Evolutionary conservation across 2,329 filamentous ascomycete genomes (phyloP).

Genomic region (Cladosporium velox): DNA sequence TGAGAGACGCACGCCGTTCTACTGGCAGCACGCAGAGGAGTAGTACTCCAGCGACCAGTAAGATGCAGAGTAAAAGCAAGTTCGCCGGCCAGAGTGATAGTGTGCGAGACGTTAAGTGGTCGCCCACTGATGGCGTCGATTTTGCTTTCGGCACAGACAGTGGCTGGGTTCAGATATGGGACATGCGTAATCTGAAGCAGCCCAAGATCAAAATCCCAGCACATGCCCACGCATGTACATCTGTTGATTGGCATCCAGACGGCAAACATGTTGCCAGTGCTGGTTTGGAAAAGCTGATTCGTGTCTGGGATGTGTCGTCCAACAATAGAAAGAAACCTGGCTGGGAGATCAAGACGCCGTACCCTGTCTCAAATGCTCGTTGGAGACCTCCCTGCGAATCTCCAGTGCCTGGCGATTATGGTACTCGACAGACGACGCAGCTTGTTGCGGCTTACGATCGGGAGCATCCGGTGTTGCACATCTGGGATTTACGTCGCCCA

Average conservation of each 20-base stretch:
- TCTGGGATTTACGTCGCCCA: slow-evolving; percentile 66
- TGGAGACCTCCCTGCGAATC: slow-evolving; percentile 64
- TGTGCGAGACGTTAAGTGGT: slow-evolving; percentile 66
- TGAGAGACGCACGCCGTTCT: slow-evolving; percentile 52
- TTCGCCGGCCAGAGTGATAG: slow-evolving; percentile 61
- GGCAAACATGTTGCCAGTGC: slow-evolving; percentile 65
- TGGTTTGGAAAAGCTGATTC: slow-evolving; percentile 62
- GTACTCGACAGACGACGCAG: slow-evolving; percentile 62
- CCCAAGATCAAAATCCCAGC: slow-evolving; percentile 63
- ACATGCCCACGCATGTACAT: slow-evolving; percentile 58
- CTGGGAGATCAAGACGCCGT: slow-evolving; percentile 61
- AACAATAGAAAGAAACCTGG: slow-evolving; percentile 60
- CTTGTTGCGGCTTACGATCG: slow-evolving; percentile 64
- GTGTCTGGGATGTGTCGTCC: slow-evolving; percentile 64
- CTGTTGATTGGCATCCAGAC: slow-evolving; percentile 68
- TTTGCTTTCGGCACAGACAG: slow-evolving; percentile 67
- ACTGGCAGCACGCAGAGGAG: slow-evolving; percentile 34
- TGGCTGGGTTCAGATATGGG: slow-evolving; percentile 65
- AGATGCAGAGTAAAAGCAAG: slow-evolving; percentile 56
- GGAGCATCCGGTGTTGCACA: slow-evolving; percentile 61
- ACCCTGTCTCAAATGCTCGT: slow-evolving; percentile 62
- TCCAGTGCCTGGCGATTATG: slow-evolving; percentile 52
- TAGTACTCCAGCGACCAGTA: slow-evolving; percentile 45
- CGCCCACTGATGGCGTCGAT: slow-evolving; percentile 61
- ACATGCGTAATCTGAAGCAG: slow-evolving; percentile 58